Evolutionary conservation across 208 protist species (phyloP).

Genomic region (Acanthamoeba pearcei): DNA sequence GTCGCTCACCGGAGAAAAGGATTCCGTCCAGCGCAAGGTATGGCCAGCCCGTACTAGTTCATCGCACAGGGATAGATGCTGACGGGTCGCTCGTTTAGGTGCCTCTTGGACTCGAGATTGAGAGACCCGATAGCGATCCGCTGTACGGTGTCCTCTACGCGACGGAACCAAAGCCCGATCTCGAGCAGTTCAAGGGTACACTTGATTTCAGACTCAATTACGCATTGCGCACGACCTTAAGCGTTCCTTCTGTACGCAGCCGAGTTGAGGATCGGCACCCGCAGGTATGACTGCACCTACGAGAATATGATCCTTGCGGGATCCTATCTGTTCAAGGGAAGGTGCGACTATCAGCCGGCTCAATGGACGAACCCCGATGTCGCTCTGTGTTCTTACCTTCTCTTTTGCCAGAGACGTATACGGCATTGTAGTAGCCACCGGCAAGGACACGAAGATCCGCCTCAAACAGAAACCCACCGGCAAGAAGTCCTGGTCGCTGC

Average conservation of each 20-base stretch:
- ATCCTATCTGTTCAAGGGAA: slow-evolving; percentile 74
- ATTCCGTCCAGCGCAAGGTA: slow-evolving; percentile 75
- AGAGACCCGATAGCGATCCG: slow-evolving; percentile 30
- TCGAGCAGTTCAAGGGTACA: slow-evolving; percentile 73
- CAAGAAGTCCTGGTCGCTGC: slow-evolving; percentile 74
- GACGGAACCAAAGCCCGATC: slow-evolving; percentile 57
- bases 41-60: neutral
- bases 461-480: slow-evolving; percentile 64
- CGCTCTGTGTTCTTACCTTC: too few relatives aligned
- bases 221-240: neutral
- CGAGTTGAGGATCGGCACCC: slow-evolving; percentile 56
- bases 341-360: neutral
- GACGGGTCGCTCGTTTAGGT: neutral
- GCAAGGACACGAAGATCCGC: slow-evolving; percentile 73
- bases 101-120: slow-evolving; percentile 48
- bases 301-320: slow-evolving; percentile 71
- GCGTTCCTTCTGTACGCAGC: neutral
- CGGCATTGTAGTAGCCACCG: slow-evolving; percentile 71
- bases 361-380: neutral
- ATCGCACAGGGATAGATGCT: neutral
- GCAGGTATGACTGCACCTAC: slow-evolving; percentile 62
- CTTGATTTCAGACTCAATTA: neutral
- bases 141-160: slow-evolving; percentile 67
- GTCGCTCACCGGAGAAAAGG: slow-evolving; percentile 73
- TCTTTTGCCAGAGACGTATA: slow-evolving; percentile 33